Evolutionary conservation across 1,139 yeast species (phyloP).

Genomic region (Scheffersomyces segobiensis): DNA sequence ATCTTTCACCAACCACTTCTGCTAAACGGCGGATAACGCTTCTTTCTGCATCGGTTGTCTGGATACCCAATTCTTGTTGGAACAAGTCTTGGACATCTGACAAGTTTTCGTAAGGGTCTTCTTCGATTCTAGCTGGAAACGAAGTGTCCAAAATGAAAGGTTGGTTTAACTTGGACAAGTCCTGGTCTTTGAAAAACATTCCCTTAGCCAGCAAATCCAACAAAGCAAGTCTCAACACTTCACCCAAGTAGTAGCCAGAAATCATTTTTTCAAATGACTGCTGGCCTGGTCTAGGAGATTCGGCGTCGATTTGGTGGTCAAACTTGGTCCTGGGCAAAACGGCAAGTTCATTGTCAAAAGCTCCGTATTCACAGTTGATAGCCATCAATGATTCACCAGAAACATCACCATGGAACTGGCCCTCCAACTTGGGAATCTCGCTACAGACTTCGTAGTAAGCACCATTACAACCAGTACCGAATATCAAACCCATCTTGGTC

Average conservation of each 20-base stretch:
- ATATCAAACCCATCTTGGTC: slow-evolving; percentile 92
- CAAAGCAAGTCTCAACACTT: slow-evolving; percentile 77
- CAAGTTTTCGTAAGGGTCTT: slow-evolving; percentile 86
- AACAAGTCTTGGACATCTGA: slow-evolving; percentile 72
- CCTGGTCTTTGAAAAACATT: slow-evolving; percentile 68
- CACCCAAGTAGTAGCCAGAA: slow-evolving; percentile 95
- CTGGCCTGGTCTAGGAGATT: slow-evolving; percentile 95
- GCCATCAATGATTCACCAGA: slow-evolving; percentile 76
- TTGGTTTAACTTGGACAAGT: slow-evolving; percentile 54
- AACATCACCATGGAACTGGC: slow-evolving; percentile 65
- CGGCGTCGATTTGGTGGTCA: slow-evolving; percentile 75
- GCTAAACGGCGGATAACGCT: slow-evolving; percentile 79
- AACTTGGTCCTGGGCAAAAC: slow-evolving; percentile 88
- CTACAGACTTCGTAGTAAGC: slow-evolving; percentile 84
- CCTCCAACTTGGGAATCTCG: slow-evolving; percentile 82
- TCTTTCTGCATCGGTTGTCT: slow-evolving; percentile 77
- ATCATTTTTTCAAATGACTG: slow-evolving; percentile 97
- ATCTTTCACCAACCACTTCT: slow-evolving; percentile 86
- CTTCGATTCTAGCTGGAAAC: slow-evolving; percentile 82
- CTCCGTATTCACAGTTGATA: slow-evolving; percentile 97
- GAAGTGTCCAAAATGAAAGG: slow-evolving; percentile 86
- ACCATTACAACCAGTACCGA: slow-evolving; percentile 98
- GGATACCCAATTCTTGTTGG: slow-evolving; percentile 54
- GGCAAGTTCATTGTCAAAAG: slow-evolving; percentile 87
- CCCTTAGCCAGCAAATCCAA: slow-evolving; percentile 67